Evolutionary conservation across 768 basidiomycete species (phyloP).

Genomic region (Leccinum uliginosum): DNA sequence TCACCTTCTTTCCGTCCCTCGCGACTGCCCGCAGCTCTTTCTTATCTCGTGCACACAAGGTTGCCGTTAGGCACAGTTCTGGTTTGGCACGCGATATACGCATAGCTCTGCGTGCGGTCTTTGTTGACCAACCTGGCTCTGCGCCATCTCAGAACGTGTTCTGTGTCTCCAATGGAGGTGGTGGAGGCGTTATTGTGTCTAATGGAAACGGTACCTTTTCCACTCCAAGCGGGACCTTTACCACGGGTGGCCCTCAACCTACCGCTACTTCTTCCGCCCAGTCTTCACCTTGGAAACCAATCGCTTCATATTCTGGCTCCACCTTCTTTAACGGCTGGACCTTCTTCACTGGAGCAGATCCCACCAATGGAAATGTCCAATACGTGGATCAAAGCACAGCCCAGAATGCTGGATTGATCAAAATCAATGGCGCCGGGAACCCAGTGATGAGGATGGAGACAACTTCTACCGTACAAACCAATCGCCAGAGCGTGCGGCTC

Average conservation of each 20-base stretch:
- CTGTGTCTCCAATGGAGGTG: conserved; percentile 30
- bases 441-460: conserved; percentile 89
- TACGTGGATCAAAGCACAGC: conserved; percentile 62
- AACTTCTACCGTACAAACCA: conserved; percentile 62
- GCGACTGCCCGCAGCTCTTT: conserved; percentile 26
- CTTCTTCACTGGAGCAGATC: conserved; percentile 67
- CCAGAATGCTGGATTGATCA: conserved; percentile 54
- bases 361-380: conserved; percentile 69
- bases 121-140: conserved; percentile 39
- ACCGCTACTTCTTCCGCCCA: conserved; percentile 22
- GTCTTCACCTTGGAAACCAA: conserved; percentile 56
- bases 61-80: conserved; percentile 55
- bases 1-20: conserved; percentile 22
- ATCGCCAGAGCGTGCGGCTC: conserved; percentile 76
- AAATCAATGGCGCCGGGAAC: conserved; percentile 66
- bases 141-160: conserved; percentile 30
- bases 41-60: conserved; percentile 46
- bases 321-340: conserved; percentile 82
- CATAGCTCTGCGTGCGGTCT: conserved; percentile 53
- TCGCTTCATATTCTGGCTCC: conserved; percentile 56
- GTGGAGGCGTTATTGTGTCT: conserved; percentile 19
- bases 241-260: conserved; percentile 17
- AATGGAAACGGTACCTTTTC: conserved; percentile 16
- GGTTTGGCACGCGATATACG: conserved; percentile 67
- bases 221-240: conserved; percentile 24